Evolutionary conservation across 176 grass and related monocot genomes (phyloP).

Genomic region (Dendrocalamus sinicus): DNA sequence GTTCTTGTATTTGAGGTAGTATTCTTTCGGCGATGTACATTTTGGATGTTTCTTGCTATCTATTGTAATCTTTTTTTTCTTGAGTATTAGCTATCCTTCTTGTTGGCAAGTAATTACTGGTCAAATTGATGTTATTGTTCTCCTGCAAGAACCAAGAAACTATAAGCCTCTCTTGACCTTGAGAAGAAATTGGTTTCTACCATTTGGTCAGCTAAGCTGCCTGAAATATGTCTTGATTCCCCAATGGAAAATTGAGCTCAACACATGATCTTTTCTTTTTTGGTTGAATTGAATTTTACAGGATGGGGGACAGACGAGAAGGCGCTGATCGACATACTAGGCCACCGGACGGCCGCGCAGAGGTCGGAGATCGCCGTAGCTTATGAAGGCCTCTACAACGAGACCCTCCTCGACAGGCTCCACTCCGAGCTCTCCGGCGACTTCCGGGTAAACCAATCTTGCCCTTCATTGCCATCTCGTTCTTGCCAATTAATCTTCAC

Average conservation of each 20-base stretch:
- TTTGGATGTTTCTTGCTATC: neutral
- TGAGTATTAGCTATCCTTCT: neutral
- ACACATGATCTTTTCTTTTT: neutral
- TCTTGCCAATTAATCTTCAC: neutral
- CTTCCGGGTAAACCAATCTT: slow-evolving; percentile 51
- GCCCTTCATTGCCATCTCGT: neutral
- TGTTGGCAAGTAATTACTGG: neutral
- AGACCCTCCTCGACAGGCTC: slow-evolving; percentile 66
- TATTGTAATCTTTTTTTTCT: neutral
- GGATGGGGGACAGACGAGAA: slow-evolving; percentile 92
- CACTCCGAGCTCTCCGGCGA: slow-evolving; percentile 70
- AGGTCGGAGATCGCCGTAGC: slow-evolving; percentile 61
- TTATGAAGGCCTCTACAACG: slow-evolving; percentile 69
- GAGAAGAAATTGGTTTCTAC: neutral
- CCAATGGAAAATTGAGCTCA: neutral
- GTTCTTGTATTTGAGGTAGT: neutral
- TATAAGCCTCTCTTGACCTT: neutral
- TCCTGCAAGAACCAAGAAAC: neutral
- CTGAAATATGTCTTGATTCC: neutral
- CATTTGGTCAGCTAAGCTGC: neutral
- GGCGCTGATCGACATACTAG: slow-evolving; percentile 69
- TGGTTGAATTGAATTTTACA: slow-evolving; percentile 32
- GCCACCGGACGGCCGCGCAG: slow-evolving; percentile 76
- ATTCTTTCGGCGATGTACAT: neutral
- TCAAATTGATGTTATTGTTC: neutral